Percentiles rank a stretch among this genome's conserved stretches.
Evolutionary conservation across 257 asterid genomes (phyloP).

Genomic region (Eustoma russellianum): DNA sequence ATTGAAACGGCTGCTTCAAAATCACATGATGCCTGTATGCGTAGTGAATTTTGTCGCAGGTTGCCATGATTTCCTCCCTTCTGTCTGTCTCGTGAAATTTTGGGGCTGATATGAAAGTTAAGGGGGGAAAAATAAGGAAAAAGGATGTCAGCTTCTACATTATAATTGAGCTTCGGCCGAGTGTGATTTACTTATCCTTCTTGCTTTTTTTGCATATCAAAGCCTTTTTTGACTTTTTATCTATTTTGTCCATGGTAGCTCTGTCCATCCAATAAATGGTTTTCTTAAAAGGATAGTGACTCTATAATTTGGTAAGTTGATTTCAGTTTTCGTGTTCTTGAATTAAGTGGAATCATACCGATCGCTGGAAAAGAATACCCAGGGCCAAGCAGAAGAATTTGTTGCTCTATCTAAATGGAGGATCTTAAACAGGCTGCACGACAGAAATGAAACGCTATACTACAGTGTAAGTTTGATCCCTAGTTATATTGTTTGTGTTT

Average conservation of each 20-base stretch:
- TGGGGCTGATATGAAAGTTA: too few relatives aligned
- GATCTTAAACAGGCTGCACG: conserved; percentile 91
- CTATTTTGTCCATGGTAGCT: not conserved
- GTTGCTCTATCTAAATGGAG: conserved; percentile 94
- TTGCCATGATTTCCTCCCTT: too few relatives aligned
- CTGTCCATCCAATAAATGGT: too few relatives aligned
- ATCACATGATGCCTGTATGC: too few relatives aligned
- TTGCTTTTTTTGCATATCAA: too few relatives aligned
- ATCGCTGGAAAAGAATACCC: conserved; percentile 84
- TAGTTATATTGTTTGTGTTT: conserved; percentile 8
- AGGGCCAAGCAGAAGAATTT: conserved; percentile 53
- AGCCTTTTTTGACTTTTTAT: not conserved
- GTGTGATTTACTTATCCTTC: too few relatives aligned
- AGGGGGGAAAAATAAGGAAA: too few relatives aligned
- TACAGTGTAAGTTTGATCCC: conserved; percentile 65
- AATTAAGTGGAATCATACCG: conserved; percentile 83
- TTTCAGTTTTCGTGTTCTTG: conserved; percentile 22
- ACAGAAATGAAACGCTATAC: conserved; percentile 95
- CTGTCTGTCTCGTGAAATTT: too few relatives aligned
- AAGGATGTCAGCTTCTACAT: too few relatives aligned
- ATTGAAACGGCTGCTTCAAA: too few relatives aligned
- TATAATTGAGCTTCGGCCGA: too few relatives aligned
- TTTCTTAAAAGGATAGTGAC: conserved; percentile 2
- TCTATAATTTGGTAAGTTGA: conserved; percentile 9
- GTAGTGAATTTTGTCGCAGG: too few relatives aligned